Percentiles rank a stretch among this genome's conserved stretches.
Evolutionary conservation across 2,329 filamentous ascomycete species (phyloP).

Genomic region (Metarhizium anisopliae): DNA sequence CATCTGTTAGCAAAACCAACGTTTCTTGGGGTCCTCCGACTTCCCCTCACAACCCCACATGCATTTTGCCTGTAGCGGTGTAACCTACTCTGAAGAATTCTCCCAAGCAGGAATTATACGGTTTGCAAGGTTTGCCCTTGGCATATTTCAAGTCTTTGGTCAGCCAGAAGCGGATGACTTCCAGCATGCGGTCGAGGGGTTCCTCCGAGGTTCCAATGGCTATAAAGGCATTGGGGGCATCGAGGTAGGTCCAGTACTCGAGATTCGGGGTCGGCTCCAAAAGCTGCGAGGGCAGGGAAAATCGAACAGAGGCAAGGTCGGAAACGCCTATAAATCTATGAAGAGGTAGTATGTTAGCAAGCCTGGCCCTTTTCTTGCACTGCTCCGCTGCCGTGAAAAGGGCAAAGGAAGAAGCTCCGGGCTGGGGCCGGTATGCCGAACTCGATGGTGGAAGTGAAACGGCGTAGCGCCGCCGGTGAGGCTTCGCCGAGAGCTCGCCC

Average conservation of each 20-base stretch:
- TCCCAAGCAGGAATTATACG: slow-evolving; percentile 92
- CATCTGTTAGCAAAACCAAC: slow-evolving; percentile 1
- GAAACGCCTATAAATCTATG: slow-evolving; percentile 89
- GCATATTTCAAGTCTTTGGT: slow-evolving; percentile 99
- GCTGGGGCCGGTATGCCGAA: not conserved
- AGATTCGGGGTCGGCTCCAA: slow-evolving; percentile 94
- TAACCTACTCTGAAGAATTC: slow-evolving; percentile 84
- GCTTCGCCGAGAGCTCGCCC: slow-evolving; percentile 4
- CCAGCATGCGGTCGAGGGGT: slow-evolving; percentile 85
- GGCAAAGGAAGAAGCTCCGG: too few species aligned
- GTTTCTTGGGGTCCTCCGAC: not conserved
- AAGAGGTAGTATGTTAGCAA: slow-evolving; percentile 5
- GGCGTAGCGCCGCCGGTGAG: slow-evolving; percentile 5
- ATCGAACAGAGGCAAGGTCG: slow-evolving; percentile 91
- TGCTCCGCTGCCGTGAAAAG: not conserved
- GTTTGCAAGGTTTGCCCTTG: slow-evolving; percentile 97
- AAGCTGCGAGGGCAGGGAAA: slow-evolving; percentile 90
- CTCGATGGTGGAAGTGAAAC: not conserved
- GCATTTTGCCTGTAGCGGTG: not conserved
- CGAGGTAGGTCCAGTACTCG: slow-evolving; percentile 98
- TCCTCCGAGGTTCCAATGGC: slow-evolving; percentile 84
- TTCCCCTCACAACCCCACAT: not conserved
- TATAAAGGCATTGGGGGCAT: slow-evolving; percentile 83
- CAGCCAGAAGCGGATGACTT: slow-evolving; percentile 94
- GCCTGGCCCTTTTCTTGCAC: not conserved